A percentile compares a stretch with the other conserved stretches of the same genome.
Evolutionary conservation across 164 flowering plant genomes (phyloP).

Genomic region (Piper betle): DNA sequence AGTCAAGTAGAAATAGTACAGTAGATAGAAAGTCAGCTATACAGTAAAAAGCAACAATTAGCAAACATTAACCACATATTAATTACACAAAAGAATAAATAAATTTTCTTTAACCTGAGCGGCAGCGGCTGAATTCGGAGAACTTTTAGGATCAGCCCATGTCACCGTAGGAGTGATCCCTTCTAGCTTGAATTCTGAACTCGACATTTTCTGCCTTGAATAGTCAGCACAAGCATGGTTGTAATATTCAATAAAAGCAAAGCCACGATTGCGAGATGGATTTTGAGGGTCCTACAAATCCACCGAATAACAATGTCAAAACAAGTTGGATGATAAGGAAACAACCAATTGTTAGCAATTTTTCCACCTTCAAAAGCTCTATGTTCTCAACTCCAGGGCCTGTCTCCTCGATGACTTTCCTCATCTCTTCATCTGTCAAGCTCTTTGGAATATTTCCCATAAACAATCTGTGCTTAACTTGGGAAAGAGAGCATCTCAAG

Average conservation of each 20-base stretch:
- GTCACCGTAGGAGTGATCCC: constrained; percentile 77
- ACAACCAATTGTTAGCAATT: constrained; percentile 1
- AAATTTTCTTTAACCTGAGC: constrained; percentile 48
- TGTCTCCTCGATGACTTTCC: constrained; percentile 49
- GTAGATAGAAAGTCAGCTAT: too few relatives aligned
- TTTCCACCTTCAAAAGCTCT: constrained; percentile 75
- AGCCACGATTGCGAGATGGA: constrained; percentile 81
- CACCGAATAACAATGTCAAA: constrained; percentile 3
- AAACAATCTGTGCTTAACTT: constrained; percentile 78
- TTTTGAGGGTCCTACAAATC: constrained; percentile 76
- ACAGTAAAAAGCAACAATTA: too few relatives aligned
- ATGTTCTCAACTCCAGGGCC: constrained; percentile 89
- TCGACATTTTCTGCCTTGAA: constrained; percentile 76
- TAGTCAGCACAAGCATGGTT: constrained; percentile 98
- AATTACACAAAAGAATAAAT: background rate
- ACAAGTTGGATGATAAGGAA: background rate
- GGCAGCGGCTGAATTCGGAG: constrained; percentile 66
- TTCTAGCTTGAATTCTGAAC: constrained; percentile 62
- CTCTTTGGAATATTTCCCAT: constrained; percentile 94
- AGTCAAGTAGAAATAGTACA: too few relatives aligned
- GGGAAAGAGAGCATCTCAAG: constrained; percentile 77
- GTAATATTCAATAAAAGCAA: constrained; percentile 90
- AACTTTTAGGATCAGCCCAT: constrained; percentile 91
- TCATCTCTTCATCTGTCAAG: constrained; percentile 75
- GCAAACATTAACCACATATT: too few relatives aligned